Conservation (phyloP, 495 filamentous ascomycete species). For the Penicillium mononematosum region DNA sequence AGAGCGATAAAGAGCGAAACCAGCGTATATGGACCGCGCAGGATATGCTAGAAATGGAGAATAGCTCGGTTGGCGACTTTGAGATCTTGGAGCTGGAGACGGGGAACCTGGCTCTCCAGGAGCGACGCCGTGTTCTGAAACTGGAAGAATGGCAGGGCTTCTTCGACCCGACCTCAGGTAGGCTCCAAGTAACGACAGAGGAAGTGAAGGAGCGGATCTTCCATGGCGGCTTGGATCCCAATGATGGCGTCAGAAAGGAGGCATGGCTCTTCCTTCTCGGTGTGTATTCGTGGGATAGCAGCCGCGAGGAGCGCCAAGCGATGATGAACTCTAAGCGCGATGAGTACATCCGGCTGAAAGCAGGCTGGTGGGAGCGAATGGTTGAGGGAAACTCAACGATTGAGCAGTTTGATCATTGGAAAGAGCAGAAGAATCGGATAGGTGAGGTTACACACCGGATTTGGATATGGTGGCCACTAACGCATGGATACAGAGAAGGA, state of each 20-base stretch:
- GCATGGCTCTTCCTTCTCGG: slow-evolving; percentile 94
- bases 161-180: slow-evolving; percentile 72
- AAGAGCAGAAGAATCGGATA: slow-evolving; percentile 89
- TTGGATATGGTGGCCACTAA: slow-evolving; percentile 5
- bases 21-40: slow-evolving; percentile 89
- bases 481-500: slow-evolving; percentile 74
- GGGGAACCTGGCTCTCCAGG: slow-evolving; percentile 63
- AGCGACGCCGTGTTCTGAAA: slow-evolving; percentile 72
- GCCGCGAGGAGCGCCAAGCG: slow-evolving; percentile 72
- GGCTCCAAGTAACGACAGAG: slow-evolving; percentile 72
- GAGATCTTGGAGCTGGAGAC: slow-evolving; percentile 85
- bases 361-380: slow-evolving; percentile 93
- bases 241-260: slow-evolving; percentile 90
- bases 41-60: slow-evolving; percentile 90
- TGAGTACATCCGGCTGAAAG: slow-evolving; percentile 91
- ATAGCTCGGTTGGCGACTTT: slow-evolving; percentile 91
- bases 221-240: slow-evolving; percentile 85
- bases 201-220: slow-evolving; percentile 97
- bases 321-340: slow-evolving; percentile 83
- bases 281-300: slow-evolving; percentile 88
- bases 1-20: slow-evolving; percentile 81
- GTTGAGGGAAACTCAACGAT: slow-evolving; percentile 72
- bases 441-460: slow-evolving; percentile 54
- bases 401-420: slow-evolving; percentile 88
- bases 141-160: slow-evolving; percentile 84